Evolutionary conservation across 1,139 yeast species (phyloP).

Genomic region (Suhomyces anneliseae): DNA sequence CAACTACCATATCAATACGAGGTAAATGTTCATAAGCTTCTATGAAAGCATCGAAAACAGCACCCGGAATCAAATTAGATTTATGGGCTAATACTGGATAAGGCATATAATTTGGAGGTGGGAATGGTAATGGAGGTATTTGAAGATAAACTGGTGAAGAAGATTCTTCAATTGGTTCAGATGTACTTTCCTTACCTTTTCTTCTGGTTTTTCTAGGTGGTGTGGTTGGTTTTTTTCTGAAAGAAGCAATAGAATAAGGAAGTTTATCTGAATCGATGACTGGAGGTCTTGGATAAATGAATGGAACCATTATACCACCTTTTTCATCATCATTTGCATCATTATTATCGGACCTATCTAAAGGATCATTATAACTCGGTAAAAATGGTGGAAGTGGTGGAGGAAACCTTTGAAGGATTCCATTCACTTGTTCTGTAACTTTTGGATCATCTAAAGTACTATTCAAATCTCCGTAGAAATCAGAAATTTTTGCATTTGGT

Average conservation of each 20-base stretch:
- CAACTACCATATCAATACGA: constrained; percentile 48
- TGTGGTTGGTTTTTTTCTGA: constrained; percentile 5
- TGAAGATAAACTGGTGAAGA: constrained; percentile 13
- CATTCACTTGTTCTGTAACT: constrained; percentile 24
- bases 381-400: constrained; percentile 43
- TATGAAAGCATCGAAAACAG: constrained; percentile 37
- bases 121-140: constrained; percentile 50
- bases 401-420: constrained; percentile 35
- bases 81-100: constrained; percentile 42
- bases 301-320: constrained; percentile 47
- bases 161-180: constrained; percentile 1
- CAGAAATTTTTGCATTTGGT: constrained; percentile 29
- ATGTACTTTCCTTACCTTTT: constrained; percentile 7
- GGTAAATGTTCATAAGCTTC: constrained; percentile 43
- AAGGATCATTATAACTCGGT: constrained; percentile 12
- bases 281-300: constrained; percentile 49
- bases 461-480: constrained; percentile 40
- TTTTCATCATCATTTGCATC: constrained; percentile 12
- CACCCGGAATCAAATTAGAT: constrained; percentile 37
- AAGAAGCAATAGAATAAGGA: constrained; percentile 23
- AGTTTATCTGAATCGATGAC: constrained; percentile 25
- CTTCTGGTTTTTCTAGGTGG: constrained; percentile 13
- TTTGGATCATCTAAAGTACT: constrained; percentile 19
- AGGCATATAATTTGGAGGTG: constrained; percentile 52
- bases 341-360: constrained; percentile 8